Base-by-base conservation (phyloP, 257 asterid species). In the Solanum commersonii region DNA sequence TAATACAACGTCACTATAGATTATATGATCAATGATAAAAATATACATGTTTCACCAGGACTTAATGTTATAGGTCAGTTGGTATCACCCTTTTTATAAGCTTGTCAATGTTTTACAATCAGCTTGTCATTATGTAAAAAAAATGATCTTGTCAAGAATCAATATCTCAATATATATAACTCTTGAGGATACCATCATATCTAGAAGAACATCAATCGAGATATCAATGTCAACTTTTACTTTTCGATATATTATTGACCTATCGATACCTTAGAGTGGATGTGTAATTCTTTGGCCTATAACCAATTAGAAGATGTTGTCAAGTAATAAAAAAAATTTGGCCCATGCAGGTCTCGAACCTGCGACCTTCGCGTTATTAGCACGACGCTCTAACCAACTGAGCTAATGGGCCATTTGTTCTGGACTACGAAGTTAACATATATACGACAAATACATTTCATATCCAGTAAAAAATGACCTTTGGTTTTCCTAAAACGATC, bases 301-400 rank as follows among this genome's bases (percentile, higher is more conserved):
- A 44, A 12, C 52, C 52, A 44, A 44, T 44, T 44, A 44, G 52
- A 46, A 46, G 56, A 46, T 46, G 56, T 13, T 46, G 56, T 46
- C 1, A 12, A 44, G 59, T 49, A 5, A 14, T 46, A 52, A 16
- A 6, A 2, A 2, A 52, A 18, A 0, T 2, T 0, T 56, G 65
- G 65, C 65, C 65, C 65, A 56, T 56, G 65, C 65, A 56, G 65
- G 65, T 56, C 65, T 18, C 65, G 65, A 56, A 56, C 65, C 65
- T 56, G 88, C 87, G 87, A 89, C 87, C 87, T 89, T 81, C 87
- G 85, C 87, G 89, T 86, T 86, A 89, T 86, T 90, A 88, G 88
- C 89, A 89, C 89, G 42, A 87, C 88, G 88, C 89, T 87, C 89
- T 89, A 87, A 87, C 89, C 91, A 89, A 71, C 91, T 89, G 89